Base-by-base conservation (phyloP, 768 basidiomycete species). In the Kwoniella heveanensis region DNA sequence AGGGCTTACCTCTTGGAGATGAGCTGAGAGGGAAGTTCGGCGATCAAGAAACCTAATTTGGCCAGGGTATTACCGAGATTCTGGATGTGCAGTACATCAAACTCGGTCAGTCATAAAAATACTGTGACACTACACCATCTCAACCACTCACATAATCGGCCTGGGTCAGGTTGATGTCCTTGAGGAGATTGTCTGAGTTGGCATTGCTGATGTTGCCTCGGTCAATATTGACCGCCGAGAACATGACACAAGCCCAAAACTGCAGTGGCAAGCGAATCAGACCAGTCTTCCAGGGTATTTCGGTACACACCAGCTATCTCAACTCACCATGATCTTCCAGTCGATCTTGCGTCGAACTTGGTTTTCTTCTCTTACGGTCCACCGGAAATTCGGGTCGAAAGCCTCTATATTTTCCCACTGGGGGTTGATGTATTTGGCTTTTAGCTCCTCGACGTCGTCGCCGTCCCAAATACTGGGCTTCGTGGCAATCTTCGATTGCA, bases 321-420 rank as follows among this genome's bases (percentile, higher is more conserved):
- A 2, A 67, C 71, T 57, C n/a, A 86, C 69, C 81, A 86, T 85
- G 68, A 89, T 85, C 27, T 84, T 82, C 60, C 81, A 70, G 79
- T 88, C 88, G 12, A 87, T 83, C 70, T 85, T 87, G 54, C 87
- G 83, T 8, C 60, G 19, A 51, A 82, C 55, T 62, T 85, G 85
- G 76, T 82, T 81, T 77, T 89, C 88, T 76, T 89, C 88, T 46
- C 86, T 72, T 83, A 85, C 87, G 3, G 88, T 88, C 88, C 88
- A 89, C 8, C 88, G 83, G 19, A 87, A 87, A n/a, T 77, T 57
- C 1, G 86, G 85, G 72, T 89, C 86, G 68, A 90, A 88, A 1
- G 87, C 83, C 70, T 86, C 86, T 2, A 52, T n/a, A 22, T 68
- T 71, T 53, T 71, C 70, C 66, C 66, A 68, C 19, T 67, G 54